Evolutionary conservation across 208 protist genomes (phyloP), one percentile per base, ranked within the genome.

Genomic region (Crithidia expoeki): DNA sequence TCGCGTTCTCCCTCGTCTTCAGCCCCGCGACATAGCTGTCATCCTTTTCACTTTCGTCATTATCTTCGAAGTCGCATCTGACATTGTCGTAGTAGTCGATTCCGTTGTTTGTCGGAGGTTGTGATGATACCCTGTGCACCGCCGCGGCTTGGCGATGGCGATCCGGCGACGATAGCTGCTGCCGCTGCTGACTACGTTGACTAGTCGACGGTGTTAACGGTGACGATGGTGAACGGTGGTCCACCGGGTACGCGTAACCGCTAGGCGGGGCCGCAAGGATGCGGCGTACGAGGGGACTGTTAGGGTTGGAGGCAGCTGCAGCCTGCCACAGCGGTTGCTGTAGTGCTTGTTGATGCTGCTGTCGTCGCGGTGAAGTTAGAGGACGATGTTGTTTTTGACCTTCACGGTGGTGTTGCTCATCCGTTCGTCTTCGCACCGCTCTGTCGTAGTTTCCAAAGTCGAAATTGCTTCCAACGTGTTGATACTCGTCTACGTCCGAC

Each of bases 231-330:
- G n/a, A n/a, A 12, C 36, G 36, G 36, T 40, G 36, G 36, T 57
- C 49, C n/a, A 60, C 44, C 28, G 58, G 57, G 52, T 73, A 66
- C 17, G 46, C 38, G 68, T 66, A 52, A 2, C 16, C 58, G 28
- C 14, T n/a, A 11, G 67, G 40, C 25, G 57, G 30, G 16, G 68
- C 32, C 27, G 47, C 27, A 0, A 66, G 33, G 7, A 44, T 21
- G 11, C 17, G 49, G 17, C 42, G 57, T 59, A 60, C 32, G 5
- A 34, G 59, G 17, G 51, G 40, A 36, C 50, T 65, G 21, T 44
- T 7, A 11, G 58, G 2, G 42, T 30, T 21, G 12, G 0, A 21
- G 5, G 17, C 28, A 5, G 9, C 9, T 27, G 44, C 23, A 4
- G 49, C 17, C 25, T 27, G 42, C 47, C 59, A 46, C 68, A 50